Percentiles rank a stretch among this genome's conserved stretches.
Conservation (phyloP, 2,329 filamentous ascomycete genomes). For the Arthrinium puccinioides region DNA sequence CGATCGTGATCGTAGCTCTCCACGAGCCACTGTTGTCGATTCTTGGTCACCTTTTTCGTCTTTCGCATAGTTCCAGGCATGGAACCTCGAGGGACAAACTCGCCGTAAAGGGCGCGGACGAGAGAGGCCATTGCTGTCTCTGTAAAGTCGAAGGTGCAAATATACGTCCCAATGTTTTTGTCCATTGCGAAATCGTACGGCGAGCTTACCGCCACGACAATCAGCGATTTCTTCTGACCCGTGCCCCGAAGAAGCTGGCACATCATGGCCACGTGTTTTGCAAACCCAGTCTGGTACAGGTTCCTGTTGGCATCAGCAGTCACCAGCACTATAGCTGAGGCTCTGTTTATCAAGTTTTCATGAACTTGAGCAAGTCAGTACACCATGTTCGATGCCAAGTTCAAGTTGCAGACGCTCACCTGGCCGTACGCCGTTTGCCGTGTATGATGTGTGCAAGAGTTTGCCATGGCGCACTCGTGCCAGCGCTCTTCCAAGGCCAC, state of each 20-base stretch:
- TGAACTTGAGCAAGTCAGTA: conserved; percentile 48
- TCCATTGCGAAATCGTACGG: conserved; percentile 97
- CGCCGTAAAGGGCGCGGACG: conserved; percentile 77
- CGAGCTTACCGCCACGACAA: conserved; percentile 89
- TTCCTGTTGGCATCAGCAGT: conserved; percentile 94
- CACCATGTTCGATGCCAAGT: background rate
- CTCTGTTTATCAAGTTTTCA: conserved; percentile 84
- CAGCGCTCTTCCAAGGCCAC: conserved; percentile 81
- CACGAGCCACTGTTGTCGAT: conserved; percentile 91
- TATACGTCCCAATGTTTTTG: conserved; percentile 79
- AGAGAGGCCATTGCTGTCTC: conserved; percentile 83
- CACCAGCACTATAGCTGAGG: conserved; percentile 80
- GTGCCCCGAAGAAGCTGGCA: conserved; percentile 73
- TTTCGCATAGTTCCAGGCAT: conserved; percentile 72
- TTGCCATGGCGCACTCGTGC: conserved; percentile 80
- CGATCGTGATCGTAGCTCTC: conserved; percentile 78
- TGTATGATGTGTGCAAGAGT: conserved; percentile 90
- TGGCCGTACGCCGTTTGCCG: conserved; percentile 82
- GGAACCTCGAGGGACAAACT: conserved; percentile 52
- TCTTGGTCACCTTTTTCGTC: conserved; percentile 79
- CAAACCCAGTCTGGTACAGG: conserved; percentile 88
- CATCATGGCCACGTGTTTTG: conserved; percentile 94
- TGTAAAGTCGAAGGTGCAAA: conserved; percentile 95
- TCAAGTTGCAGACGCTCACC: conserved; percentile 25
- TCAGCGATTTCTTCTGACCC: conserved; percentile 79